Percentiles rank a stretch among this genome's conserved stretches.
phyloP scores from a whole-genome alignment of 1,284 basidiomycete genomes.

The Dichomitus squalens region DNA sequence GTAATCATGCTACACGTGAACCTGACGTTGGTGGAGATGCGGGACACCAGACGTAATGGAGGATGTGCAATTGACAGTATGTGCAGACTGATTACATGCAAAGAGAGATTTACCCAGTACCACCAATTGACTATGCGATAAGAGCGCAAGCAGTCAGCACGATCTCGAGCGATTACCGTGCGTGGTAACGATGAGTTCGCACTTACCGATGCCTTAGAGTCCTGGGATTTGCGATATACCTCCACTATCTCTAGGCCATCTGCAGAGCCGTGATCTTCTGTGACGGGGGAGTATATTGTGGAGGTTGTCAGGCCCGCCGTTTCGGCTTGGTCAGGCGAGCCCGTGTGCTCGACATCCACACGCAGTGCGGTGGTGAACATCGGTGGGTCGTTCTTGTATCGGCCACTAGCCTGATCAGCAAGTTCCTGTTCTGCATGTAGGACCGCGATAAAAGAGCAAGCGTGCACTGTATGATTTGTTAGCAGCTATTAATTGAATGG shows the following conservation, averaged over 20 bases:
- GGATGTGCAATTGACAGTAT: no score
- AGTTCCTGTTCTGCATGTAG: slow-evolving; percentile 16
- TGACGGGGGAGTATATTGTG: not conserved
- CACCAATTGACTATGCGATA: no score
- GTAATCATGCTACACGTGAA: no score
- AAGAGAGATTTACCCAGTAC: no score
- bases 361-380: slow-evolving; percentile 13
- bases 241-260: not conserved
- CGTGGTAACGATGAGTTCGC: no score
- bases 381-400: not conserved
- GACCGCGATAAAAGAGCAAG: slow-evolving; percentile 15
- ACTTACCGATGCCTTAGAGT: not conserved
- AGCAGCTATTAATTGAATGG: not conserved
- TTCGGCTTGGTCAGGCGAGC: not conserved
- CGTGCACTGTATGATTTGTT: slow-evolving; percentile 8
- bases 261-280: not conserved
- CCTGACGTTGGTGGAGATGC: no score
- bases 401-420: not conserved
- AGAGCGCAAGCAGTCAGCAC: no score
- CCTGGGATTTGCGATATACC: not conserved
- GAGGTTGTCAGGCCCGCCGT: not conserved
- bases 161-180: not conserved
- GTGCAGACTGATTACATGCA: no score
- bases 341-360: not conserved
- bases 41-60: no score